These are phyloP conservation scores for Exophiala lecanii-corni DNA, from an alignment of 2,329 filamentous ascomycete genomes.

Conservation along the genomic window DNA sequence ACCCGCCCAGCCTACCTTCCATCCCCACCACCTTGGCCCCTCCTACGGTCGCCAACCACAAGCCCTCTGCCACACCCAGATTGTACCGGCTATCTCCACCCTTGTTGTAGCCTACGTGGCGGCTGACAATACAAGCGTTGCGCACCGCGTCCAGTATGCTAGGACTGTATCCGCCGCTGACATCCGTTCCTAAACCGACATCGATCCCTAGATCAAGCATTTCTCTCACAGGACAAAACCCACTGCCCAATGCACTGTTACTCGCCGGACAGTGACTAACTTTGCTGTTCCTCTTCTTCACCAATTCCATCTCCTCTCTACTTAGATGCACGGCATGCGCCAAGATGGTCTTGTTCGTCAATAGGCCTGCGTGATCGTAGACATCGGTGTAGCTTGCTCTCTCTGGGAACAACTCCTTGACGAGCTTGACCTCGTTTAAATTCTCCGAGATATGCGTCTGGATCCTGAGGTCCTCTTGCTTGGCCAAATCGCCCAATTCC, in stretches of 20 bases:
- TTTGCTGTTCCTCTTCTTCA: slow-evolving; percentile 59
- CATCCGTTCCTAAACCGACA: slow-evolving; percentile 84
- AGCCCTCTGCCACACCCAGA: slow-evolving; percentile 67
- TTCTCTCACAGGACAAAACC: slow-evolving; percentile 69
- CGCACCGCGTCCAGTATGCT: slow-evolving; percentile 78
- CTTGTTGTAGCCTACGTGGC: slow-evolving; percentile 58
- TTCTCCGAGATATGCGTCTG: slow-evolving; percentile 95
- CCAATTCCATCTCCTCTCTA: slow-evolving; percentile 60
- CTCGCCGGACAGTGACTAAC: slow-evolving; percentile 83
- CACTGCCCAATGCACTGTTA: slow-evolving; percentile 77
- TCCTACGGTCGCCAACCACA: slow-evolving; percentile 83
- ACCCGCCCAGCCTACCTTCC: slow-evolving; percentile 66
- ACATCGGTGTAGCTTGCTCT: slow-evolving; percentile 65
- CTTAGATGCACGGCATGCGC: slow-evolving; percentile 79
- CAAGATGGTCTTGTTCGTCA: slow-evolving; percentile 70
- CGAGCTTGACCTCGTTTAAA: slow-evolving; percentile 64
- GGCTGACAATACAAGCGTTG: slow-evolving; percentile 72
- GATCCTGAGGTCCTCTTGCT: slow-evolving; percentile 53
- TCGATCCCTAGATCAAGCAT: slow-evolving; percentile 69
- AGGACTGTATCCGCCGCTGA: slow-evolving; percentile 80
- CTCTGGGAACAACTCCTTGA: slow-evolving; percentile 64
- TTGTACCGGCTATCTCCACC: slow-evolving; percentile 27
- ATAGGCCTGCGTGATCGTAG: slow-evolving; percentile 68
- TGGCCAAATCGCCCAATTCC: slow-evolving; percentile 61
- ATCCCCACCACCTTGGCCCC: slow-evolving; percentile 79